Base-by-base conservation (phyloP, 805 yeast species). In the Brettanomyces custersianus region DNA sequence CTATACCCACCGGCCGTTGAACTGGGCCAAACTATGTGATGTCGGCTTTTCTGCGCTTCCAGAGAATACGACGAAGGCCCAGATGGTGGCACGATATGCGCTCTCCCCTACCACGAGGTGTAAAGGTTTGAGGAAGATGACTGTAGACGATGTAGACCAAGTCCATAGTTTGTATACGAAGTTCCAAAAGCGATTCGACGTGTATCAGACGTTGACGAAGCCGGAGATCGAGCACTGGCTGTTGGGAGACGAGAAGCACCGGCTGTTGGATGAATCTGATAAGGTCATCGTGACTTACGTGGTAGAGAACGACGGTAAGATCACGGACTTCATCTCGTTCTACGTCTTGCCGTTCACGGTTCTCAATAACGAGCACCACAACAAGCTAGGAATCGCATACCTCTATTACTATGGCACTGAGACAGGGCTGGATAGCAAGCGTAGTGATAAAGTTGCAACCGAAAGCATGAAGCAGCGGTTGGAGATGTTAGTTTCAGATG, bases 1-100 rank as follows among this genome's bases (percentile, higher is more conserved):
- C 41, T 92, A 92, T 57, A 81, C 83, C 29, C 98, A 92, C 61
- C 81, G 98, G 48, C 94, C 96, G 2, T 63, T 92, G 45, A 82
- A 92, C 54, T 92, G 98, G 97, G 63, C 75, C 11, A 90, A 85
- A 52, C 68, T 92, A 18, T 67, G 82, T 51, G 95, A 86, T 36
- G 95, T 87, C 38, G 96, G 95, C 0, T 92, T 92, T 49, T 77
- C 92, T 10, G 77, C 76, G 36, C 65, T 87, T 39, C 96, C 96
- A 8, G 66, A 71, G 12, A 72, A 70, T 38, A 74, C 74, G 37
- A 79, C 96, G 3, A 70, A 70, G 35, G 68, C 79, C 3, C 66
- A 71, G 37, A 80, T 80, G 82, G 66, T 77, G 19, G 77, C 83
- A 4, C 60, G 65, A 45, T 76, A 70, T 48, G 64, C 77, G 1